phyloP scores from a whole-genome alignment of 2,329 filamentous ascomycete species.

The Calonectria leucothoes region DNA sequence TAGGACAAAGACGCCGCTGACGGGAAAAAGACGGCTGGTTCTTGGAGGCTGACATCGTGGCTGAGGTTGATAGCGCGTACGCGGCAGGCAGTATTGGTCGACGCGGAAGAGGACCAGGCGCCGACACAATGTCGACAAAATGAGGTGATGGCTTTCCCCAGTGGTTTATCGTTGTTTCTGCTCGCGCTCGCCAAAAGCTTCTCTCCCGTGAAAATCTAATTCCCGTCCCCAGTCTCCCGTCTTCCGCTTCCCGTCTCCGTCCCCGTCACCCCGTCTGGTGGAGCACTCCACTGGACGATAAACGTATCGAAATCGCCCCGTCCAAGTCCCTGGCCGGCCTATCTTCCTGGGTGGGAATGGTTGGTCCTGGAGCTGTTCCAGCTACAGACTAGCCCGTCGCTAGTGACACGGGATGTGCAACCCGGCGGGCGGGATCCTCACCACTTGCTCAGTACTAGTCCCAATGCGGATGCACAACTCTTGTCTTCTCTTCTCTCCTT shows the following conservation, averaged over 20 bases:
- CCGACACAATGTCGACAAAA: background rate
- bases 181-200: background rate
- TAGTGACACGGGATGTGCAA: conserved; percentile 39
- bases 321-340: conserved; percentile 23
- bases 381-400: conserved; percentile 19
- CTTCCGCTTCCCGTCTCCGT: conserved; percentile 15
- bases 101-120: background rate
- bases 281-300: background rate
- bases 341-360: conserved; percentile 17
- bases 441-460: conserved; percentile 22
- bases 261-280: conserved; percentile 15
- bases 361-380: conserved; percentile 15
- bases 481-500: conserved; percentile 36
- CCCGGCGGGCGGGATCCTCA: conserved; percentile 39
- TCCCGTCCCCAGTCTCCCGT: conserved; percentile 18
- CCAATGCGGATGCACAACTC: conserved; percentile 10
- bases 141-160: background rate
- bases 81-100: background rate
- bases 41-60: conserved; percentile 18
- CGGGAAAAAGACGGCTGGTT: background rate
- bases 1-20: conserved; percentile 5
- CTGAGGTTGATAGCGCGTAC: background rate
- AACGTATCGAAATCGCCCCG: conserved; percentile 11
- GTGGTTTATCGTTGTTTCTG: background rate
- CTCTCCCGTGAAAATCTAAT: background rate